Evolutionary conservation across 371 early-diverging fungal genomes (phyloP).

Genomic region (Mucor velutinosus): DNA sequence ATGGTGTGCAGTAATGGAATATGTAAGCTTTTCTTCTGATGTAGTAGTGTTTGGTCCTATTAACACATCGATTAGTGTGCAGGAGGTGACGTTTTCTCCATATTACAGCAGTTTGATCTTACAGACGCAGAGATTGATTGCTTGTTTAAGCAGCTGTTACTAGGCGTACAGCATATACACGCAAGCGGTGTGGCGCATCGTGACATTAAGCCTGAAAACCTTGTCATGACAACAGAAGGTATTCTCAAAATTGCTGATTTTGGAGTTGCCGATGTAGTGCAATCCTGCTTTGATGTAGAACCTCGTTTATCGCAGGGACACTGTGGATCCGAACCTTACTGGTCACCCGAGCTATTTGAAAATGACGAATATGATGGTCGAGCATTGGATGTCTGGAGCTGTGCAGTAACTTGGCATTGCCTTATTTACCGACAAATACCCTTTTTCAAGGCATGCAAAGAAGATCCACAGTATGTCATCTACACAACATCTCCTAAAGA

Average conservation of each 20-base stretch:
- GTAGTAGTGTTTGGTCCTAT: background rate
- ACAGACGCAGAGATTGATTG: conserved; percentile 54
- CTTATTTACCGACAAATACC: conserved; percentile 78
- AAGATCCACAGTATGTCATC: conserved; percentile 71
- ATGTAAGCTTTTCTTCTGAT: conserved; percentile 31
- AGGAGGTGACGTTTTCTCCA: conserved; percentile 61
- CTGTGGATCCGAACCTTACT: conserved; percentile 88
- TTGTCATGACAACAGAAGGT: conserved; percentile 78
- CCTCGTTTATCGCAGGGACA: conserved; percentile 69
- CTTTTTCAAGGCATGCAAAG: conserved; percentile 48
- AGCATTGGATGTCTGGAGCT: conserved; percentile 82
- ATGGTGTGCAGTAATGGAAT: conserved; percentile 68
- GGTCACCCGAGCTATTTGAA: conserved; percentile 74
- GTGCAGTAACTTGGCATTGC: conserved; percentile 81
- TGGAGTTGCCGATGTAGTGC: conserved; percentile 92
- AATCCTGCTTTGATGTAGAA: conserved; percentile 74
- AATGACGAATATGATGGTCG: conserved; percentile 70
- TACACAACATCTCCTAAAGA: conserved; percentile 27
- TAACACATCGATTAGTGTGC: conserved; percentile 38
- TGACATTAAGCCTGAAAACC: conserved; percentile 89
- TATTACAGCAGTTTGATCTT: conserved; percentile 46
- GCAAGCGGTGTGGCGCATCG: conserved; percentile 88
- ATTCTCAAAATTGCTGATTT: conserved; percentile 96
- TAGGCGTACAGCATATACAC: conserved; percentile 96
- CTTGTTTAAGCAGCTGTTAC: conserved; percentile 83